Base-by-base conservation (phyloP, 768 basidiomycete genomes). In the Nidula microcarpa region DNA sequence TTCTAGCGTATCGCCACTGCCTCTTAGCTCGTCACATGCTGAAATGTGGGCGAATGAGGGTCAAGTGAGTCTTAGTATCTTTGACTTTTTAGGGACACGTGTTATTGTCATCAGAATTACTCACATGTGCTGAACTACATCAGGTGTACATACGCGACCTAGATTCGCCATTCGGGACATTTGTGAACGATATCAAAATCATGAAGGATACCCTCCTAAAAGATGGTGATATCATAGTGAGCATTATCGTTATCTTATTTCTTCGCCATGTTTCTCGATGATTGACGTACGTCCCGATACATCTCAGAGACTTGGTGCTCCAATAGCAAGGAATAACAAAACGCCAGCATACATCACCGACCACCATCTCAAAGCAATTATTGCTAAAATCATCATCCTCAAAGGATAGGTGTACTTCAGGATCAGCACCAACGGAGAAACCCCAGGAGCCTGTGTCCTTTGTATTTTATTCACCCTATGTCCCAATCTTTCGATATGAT, bases 81-180 rank as follows among this genome's bases (percentile, higher is more conserved):
- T 30, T 30, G 23, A 3, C 23, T 30, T 30, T 30, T 30, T 30
- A 30, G 23, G 23, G 23, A 49, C 23, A 43, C 44, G 47, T 6
- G 9, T 7, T n/a, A 3, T 46, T 46, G 23, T 50, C 41, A 33
- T 37, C n/a, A n/a, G 23, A 17, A 43, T 44, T 52, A 35, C 34
- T 17, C 30, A 43, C 46, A 51, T 51, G 48, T 50, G 13, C 33
- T 51, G 53, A 13, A 47, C n/a, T 51, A 30, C 23, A 30, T 30
- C 23, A 81, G 79, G 61, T 78, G 13, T 74, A 70, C 51, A 73
- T 81, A 51, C 71, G 73, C 37, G 80, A 81, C 60, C 67, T 76
- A 43, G 70, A 73, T 14, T 71, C 77, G 5, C 58, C 72, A 6
- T 75, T 77, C 50, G 78, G 80, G 9, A 81, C 80, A 33, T 77